Percentiles rank a stretch among this genome's conserved stretches.
Conservation (phyloP, 1,284 basidiomycete genomes). For the Cystobasidium sp. region DNA sequence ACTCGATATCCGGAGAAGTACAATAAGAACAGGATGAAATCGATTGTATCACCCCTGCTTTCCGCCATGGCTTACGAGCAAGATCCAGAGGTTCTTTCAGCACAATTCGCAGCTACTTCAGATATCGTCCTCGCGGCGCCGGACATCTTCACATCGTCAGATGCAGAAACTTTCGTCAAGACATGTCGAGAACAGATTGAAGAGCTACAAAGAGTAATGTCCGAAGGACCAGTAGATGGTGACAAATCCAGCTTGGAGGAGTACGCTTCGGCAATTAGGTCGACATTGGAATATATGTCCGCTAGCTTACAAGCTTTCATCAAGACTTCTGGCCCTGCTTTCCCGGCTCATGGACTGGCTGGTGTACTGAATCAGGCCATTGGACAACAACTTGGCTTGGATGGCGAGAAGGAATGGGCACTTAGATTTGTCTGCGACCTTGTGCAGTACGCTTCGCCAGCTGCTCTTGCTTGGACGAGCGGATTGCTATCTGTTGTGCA, state of each 20-base stretch:
- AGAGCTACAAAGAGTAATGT: conserved; percentile 12
- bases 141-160: conserved; percentile 16
- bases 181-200: conserved; percentile 29
- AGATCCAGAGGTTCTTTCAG: conserved; percentile 27
- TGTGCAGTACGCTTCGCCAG: conserved; percentile 36
- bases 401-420: conserved; percentile 37
- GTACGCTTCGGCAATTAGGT: conserved; percentile 3
- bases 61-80: conserved; percentile 18
- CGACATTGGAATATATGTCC: conserved; percentile 32
- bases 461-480: conserved; percentile 32
- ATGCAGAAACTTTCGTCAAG: conserved; percentile 35
- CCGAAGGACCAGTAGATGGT: neutral
- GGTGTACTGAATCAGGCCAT: conserved; percentile 13
- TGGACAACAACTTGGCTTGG: conserved; percentile 11
- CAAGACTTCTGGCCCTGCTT: conserved; percentile 21
- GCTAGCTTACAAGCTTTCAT: conserved; percentile 28
- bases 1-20: conserved; percentile 23
- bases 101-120: conserved; percentile 35
- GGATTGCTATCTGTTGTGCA: conserved; percentile 4
- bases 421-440: conserved; percentile 34
- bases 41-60: conserved; percentile 7
- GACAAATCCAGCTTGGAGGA: conserved; percentile 5
- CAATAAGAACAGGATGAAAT: conserved; percentile 29
- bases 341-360: conserved; percentile 27
- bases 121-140: conserved; percentile 37